Evolutionary conservation across 129 eudicot species (phyloP), one percentile per base, ranked within the genome.

Genomic region (Logfia minima): DNA sequence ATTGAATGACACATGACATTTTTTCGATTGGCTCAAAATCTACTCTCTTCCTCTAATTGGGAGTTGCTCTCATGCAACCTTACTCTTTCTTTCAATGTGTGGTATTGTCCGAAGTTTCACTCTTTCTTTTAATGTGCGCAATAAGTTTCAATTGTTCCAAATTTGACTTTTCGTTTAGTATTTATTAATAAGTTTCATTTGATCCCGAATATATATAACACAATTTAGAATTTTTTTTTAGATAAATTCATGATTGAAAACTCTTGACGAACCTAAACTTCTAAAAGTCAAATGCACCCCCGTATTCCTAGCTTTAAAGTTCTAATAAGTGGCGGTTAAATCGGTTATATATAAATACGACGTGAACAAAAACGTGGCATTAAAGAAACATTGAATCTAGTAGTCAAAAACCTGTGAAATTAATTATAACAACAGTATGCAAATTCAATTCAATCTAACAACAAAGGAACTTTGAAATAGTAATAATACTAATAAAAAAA

Each of bases 271-370:
- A 52, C 71, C 43, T 75, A 48, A 45, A 48, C 7, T 76, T 76
- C 19, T 23, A 21, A 65, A 75, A 76, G 80, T 76, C 80, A 76
- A 66, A 76, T 65, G 73, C 17, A 65, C 66, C 37, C 23, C 80
- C 72, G 65, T 65, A 76, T 66, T 66, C 65, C 72, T 48, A 75
- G 80, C 72, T 76, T 52, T 24, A 65, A 76, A 76, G 16, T 63
- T 75, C 13, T 41, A 41, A 59, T n/a, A 75, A 18, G 31, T 48
- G 72, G 73, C 8, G 24, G 73, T 76, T 70, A 71, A 79, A 37
- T 45, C 72, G 48, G 72, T 79, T 71, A 48, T 35, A 59, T 62
- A 48, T 35, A 59, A 32, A 19, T 61, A 8, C 28, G 48, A 28
- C 35, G 62, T 70, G 64, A 45, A 21, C n/a, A 60, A 43, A 43